Conservation (phyloP, 345 rosid genomes). For the sweet orange (Citrus sinensis) region DNA sequence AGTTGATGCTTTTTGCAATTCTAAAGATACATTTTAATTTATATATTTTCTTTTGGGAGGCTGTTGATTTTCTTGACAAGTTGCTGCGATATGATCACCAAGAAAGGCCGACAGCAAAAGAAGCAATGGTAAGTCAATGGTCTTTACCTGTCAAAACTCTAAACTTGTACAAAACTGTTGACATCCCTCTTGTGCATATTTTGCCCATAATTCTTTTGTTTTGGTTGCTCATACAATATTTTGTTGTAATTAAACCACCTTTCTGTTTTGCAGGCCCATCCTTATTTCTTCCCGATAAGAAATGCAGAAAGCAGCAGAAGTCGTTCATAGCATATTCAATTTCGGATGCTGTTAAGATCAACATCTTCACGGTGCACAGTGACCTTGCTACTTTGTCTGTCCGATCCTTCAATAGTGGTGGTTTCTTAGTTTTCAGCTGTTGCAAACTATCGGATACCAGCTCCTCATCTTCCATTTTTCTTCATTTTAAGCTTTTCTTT, state of each 20-base stretch:
- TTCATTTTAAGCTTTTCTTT: not conserved
- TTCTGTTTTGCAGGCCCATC: conserved; percentile 65
- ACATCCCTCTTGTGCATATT: no score
- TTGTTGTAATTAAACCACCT: not conserved
- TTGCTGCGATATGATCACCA: conserved; percentile 93
- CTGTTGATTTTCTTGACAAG: conserved; percentile 93
- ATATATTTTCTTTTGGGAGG: conserved; percentile 37
- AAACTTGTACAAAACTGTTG: not conserved
- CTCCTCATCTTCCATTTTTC: not conserved
- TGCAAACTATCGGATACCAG: not conserved
- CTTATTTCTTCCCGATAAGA: conserved; percentile 79
- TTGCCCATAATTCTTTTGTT: not conserved
- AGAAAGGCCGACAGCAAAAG: conserved; percentile 98
- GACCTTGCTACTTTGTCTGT: conserved; percentile 16
- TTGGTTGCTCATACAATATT: not conserved
- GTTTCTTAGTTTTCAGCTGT: not conserved
- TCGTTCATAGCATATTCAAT: conserved; percentile 33
- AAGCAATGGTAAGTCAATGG: conserved; percentile 72
- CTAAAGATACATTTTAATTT: not conserved
- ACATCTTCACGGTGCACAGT: conserved; percentile 5
- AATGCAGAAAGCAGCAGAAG: conserved; percentile 86
- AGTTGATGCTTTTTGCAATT: not conserved
- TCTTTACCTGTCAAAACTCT: not conserved
- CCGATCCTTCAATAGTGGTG: not conserved
- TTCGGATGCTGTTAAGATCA: conserved; percentile 15